These are phyloP conservation scores for Ogataea sp. DNA, from an alignment of 805 yeast species.

Conservation along the genomic window DNA sequence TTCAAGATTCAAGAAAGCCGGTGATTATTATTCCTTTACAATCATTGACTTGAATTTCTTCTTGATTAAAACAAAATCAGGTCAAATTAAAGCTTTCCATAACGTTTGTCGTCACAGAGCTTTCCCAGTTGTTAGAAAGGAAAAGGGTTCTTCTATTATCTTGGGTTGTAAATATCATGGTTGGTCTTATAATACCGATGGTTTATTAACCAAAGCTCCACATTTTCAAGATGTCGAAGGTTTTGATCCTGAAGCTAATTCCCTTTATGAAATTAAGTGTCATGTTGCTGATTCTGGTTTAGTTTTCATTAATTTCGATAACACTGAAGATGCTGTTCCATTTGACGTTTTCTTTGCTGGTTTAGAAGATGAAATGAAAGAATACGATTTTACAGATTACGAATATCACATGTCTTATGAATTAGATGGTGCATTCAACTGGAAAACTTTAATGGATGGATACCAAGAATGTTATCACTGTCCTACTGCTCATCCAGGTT, in stretches of 20 bases:
- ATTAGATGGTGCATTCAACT: conserved; percentile 54
- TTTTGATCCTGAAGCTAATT: conserved; percentile 46
- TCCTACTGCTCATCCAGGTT: conserved; percentile 61
- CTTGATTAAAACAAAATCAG: conserved; percentile 44
- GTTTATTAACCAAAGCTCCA: conserved; percentile 51
- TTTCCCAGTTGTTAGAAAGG: conserved; percentile 52
- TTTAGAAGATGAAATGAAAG: conserved; percentile 42
- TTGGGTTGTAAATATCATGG: conserved; percentile 59
- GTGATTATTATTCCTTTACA: conserved; percentile 45
- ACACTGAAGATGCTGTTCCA: conserved; percentile 32
- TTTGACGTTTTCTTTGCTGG: conserved; percentile 49
- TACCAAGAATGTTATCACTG: conserved; percentile 64
- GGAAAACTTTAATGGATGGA: conserved; percentile 64
- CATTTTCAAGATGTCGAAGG: conserved; percentile 54
- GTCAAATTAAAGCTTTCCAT: conserved; percentile 51
- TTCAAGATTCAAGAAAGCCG: conserved; percentile 47
- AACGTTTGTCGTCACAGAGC: conserved; percentile 62
- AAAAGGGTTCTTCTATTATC: conserved; percentile 48
- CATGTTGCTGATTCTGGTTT: conserved; percentile 50
- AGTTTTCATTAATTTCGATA: conserved; percentile 48
- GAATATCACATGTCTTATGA: conserved; percentile 61
- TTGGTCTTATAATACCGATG: conserved; percentile 59
- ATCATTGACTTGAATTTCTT: conserved; percentile 49
- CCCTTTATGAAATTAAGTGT: conserved; percentile 45
- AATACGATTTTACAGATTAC: conserved; percentile 51